phyloP scores from a whole-genome alignment of 140 eudicot species.

The Stevia rebaudiana region DNA sequence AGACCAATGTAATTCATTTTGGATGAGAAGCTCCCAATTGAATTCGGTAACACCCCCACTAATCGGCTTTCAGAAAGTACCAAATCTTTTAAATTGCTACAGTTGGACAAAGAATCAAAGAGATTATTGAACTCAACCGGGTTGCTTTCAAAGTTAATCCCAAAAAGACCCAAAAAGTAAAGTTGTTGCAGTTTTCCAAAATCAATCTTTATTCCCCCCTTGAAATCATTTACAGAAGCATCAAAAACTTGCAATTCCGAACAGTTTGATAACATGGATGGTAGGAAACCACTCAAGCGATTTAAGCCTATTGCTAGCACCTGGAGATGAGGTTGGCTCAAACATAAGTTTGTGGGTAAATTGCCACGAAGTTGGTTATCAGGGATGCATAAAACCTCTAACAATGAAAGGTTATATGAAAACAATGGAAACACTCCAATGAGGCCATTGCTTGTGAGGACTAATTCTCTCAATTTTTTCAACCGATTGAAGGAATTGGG shows the following conservation, averaged over 20 bases:
- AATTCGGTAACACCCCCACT: constrained; percentile 6
- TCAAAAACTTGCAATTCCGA: neutral
- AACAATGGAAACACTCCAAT: constrained; percentile 4
- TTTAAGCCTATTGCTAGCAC: neutral
- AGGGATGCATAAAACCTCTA: neutral
- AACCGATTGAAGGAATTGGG: constrained; percentile 13
- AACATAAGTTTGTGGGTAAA: constrained; percentile 15
- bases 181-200: neutral
- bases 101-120: constrained; percentile 18
- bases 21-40: constrained; percentile 13
- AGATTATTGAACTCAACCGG: neutral
- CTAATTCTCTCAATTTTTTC: neutral
- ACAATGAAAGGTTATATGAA: constrained; percentile 6
- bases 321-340: neutral
- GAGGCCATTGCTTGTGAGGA: neutral
- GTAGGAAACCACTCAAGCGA: constrained; percentile 21
- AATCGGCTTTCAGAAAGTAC: neutral
- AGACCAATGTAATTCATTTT: neutral
- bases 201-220: neutral
- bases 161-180: neutral
- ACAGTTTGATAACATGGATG: constrained; percentile 13
- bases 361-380: constrained; percentile 9
- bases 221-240: neutral
- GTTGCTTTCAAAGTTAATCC: neutral
- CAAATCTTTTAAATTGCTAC: neutral